A percentile compares a stretch with the other conserved stretches of the same genome.
phyloP scores from a whole-genome alignment of 2,329 filamentous ascomycete species.

The Colletotrichum truncatum region DNA sequence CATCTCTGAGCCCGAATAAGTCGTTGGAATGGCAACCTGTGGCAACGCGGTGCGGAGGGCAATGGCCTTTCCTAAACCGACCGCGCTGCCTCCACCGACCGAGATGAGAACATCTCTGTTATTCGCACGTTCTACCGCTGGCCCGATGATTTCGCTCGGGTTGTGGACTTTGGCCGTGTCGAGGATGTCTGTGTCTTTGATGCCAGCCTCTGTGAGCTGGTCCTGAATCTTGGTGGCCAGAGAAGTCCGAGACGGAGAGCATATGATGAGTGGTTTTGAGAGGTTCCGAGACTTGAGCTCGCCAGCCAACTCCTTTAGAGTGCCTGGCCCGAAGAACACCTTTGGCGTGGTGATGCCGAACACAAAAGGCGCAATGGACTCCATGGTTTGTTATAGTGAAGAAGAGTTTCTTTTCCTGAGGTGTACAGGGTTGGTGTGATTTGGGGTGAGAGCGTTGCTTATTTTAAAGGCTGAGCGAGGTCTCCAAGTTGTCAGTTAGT shows the following conservation, averaged over 20 bases:
- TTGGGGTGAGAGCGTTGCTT: not conserved
- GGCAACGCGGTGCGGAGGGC: constrained; percentile 61
- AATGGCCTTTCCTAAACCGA: constrained; percentile 66
- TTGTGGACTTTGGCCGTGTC: constrained; percentile 42
- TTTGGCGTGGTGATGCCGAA: constrained; percentile 37
- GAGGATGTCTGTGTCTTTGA: constrained; percentile 45
- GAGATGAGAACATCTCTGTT: constrained; percentile 66
- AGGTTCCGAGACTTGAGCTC: constrained; percentile 44
- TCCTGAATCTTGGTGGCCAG: constrained; percentile 44
- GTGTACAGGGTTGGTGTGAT: not conserved
- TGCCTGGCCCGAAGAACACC: constrained; percentile 45
- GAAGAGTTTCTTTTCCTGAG: not conserved
- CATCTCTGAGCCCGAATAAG: constrained; percentile 69
- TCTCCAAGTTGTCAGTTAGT: not conserved
- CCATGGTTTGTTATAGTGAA: not conserved
- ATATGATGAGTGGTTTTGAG: constrained; percentile 46
- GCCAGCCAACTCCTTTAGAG: constrained; percentile 41
- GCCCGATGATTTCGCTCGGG: constrained; percentile 38
- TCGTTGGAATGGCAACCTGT: constrained; percentile 68
- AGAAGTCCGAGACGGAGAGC: constrained; percentile 46
- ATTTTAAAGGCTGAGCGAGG: not conserved
- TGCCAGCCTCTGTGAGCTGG: constrained; percentile 29
- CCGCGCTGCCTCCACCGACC: constrained; percentile 70
- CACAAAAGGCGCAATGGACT: constrained; percentile 5
- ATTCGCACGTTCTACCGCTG: constrained; percentile 38